Percentiles rank a stretch among this genome's conserved stretches.
Evolutionary conservation across 108 stramenopile genomes (phyloP).

Genomic region (Skeletonema costatum): DNA sequence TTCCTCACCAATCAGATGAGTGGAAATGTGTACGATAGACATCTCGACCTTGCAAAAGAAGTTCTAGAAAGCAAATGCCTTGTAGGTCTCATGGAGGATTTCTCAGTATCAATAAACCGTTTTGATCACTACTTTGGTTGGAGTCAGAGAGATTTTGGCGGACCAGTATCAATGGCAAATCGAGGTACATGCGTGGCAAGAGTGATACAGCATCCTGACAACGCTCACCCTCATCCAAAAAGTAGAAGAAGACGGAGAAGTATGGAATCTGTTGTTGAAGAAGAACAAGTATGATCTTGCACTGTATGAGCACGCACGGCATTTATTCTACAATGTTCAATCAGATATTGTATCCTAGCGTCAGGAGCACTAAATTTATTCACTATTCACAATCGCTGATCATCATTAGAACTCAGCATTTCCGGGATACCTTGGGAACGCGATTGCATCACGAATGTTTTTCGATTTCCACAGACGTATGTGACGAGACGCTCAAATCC

Average conservation of each 20-base stretch:
- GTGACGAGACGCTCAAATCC: slow-evolving; percentile 99
- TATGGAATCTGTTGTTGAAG: slow-evolving; percentile 43
- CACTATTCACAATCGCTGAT: slow-evolving; percentile 1
- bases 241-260: slow-evolving; percentile 29
- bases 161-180: slow-evolving; percentile 17
- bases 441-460: slow-evolving; percentile 99
- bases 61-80: slow-evolving; percentile 46
- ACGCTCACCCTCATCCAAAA: slow-evolving; percentile 31
- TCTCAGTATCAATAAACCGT: slow-evolving; percentile 23
- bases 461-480: slow-evolving; percentile 96
- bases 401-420: slow-evolving; percentile 91
- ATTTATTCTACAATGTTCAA: slow-evolving; percentile 44
- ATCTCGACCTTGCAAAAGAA: slow-evolving; percentile 41
- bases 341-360: slow-evolving; percentile 6
- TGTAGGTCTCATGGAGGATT: slow-evolving; percentile 39
- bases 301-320: slow-evolving; percentile 39
- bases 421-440: slow-evolving; percentile 97
- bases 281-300: slow-evolving; percentile 35
- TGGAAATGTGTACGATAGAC: slow-evolving; percentile 19
- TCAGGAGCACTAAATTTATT: background rate
- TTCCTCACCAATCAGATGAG: slow-evolving; percentile 49
- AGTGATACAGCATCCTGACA: slow-evolving; percentile 36
- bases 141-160: slow-evolving; percentile 32
- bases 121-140: slow-evolving; percentile 44
- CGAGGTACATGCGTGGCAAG: slow-evolving; percentile 17